Conservation (phyloP, 768 basidiomycete genomes). For the Serendipita indica region DNA sequence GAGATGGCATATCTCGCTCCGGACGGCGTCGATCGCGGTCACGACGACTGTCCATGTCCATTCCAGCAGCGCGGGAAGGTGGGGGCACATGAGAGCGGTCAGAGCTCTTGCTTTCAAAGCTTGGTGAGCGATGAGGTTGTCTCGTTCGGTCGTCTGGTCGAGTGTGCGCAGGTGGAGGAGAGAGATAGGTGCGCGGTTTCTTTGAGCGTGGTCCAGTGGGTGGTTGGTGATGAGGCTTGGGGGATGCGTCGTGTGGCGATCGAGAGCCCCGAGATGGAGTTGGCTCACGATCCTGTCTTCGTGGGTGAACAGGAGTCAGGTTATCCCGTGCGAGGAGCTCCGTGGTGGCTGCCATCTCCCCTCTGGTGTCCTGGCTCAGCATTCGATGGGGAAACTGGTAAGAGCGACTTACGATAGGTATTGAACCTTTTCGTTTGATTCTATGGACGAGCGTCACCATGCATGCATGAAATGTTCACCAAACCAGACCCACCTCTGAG, state of each 20-base stretch:
- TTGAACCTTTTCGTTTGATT: constrained; percentile 60
- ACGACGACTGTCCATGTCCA: constrained; percentile 16
- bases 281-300: constrained; percentile 15
- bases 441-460: constrained; percentile 27
- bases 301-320: background rate
- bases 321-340: background rate
- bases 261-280: constrained; percentile 27
- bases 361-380: constrained; percentile 27
- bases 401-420: constrained; percentile 49
- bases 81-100: constrained; percentile 26
- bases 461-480: background rate
- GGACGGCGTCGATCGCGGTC: constrained; percentile 21
- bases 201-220: constrained; percentile 65
- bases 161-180: constrained; percentile 23
- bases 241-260: constrained; percentile 15
- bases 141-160: constrained; percentile 17
- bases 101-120: background rate
- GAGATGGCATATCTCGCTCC: background rate
- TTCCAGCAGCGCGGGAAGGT: constrained; percentile 28
- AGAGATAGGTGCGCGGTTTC: constrained; percentile 44
- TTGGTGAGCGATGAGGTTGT: constrained; percentile 15
- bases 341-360: constrained; percentile 50
- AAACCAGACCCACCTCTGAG: constrained; percentile 42
- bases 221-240: constrained; percentile 30
- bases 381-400: constrained; percentile 12